A percentile compares a stretch with the other conserved stretches of the same genome.
These are phyloP conservation scores for Tulasnella sp. DNA, from an alignment of 768 basidiomycete species.

Conservation along the genomic window DNA sequence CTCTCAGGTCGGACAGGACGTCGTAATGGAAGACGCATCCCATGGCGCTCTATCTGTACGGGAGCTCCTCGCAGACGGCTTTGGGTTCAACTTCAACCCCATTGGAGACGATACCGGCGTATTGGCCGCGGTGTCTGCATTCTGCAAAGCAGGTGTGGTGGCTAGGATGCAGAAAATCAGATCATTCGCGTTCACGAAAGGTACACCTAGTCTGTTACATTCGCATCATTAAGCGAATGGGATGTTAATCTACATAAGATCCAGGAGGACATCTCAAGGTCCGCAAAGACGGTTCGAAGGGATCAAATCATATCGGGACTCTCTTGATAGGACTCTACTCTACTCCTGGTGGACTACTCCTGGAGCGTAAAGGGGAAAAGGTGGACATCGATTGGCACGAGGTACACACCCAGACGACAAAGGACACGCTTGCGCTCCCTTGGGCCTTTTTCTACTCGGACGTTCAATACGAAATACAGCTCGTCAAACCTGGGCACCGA, in stretches of 20 bases:
- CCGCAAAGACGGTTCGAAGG: slow-evolving; percentile 39
- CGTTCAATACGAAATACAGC: slow-evolving; percentile 37
- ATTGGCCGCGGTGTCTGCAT: neutral
- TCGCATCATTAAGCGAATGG: neutral
- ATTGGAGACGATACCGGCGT: neutral
- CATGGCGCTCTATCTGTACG: too few species aligned
- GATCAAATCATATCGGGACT: slow-evolving; percentile 39
- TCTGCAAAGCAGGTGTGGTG: neutral
- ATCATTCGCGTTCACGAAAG: neutral
- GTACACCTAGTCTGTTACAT: too few species aligned
- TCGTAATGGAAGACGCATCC: too few species aligned
- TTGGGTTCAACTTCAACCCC: slow-evolving; percentile 10
- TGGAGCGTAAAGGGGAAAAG: slow-evolving; percentile 24
- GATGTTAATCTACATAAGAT: neutral
- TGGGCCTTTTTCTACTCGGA: slow-evolving; percentile 37
- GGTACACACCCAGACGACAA: neutral
- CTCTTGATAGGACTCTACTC: slow-evolving; percentile 41
- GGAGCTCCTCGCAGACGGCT: neutral
- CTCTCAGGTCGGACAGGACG: too few species aligned
- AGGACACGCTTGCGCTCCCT: slow-evolving; percentile 19
- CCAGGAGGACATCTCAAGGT: slow-evolving; percentile 38
- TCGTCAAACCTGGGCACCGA: slow-evolving; percentile 33
- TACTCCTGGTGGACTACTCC: slow-evolving; percentile 30
- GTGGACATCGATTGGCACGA: slow-evolving; percentile 12
- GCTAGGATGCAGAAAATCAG: slow-evolving; percentile 11